Base-by-base conservation (phyloP, 768 basidiomycete species). In the Tulasnella sp. region DNA sequence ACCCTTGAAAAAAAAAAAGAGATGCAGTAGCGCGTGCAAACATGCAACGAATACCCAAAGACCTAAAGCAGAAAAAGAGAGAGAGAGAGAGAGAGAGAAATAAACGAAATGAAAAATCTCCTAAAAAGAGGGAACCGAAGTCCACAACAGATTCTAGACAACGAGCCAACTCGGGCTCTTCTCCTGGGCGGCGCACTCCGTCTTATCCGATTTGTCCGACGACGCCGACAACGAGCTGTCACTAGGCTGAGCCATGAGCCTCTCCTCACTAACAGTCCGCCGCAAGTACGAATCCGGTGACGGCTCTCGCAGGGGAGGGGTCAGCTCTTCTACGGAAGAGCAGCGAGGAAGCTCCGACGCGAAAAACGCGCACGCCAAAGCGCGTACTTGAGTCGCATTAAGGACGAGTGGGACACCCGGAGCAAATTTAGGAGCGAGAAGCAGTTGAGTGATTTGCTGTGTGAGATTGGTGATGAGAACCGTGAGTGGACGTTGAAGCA, bases 401-500 rank as follows among this genome's bases (percentile, higher is more conserved):
- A 86, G 86, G 76, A 85, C 85, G 0, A 64, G 58, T 9, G 89
- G 85, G 34, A 83, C 80, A 76, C 86, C 85, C 25, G 86, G 83
- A 8, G 88, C 84, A 81, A 93, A 91, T 8, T 87, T 83, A 15
- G 89, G 85, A 4, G 92, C 89, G 5, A 91, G 88, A 17, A 93
- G 79, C n/a, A 92, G 82, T 9, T 91, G 91, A 1, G 90, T 83
- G 42, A 94, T 85, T 78, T 89, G 86, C 29, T 88, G 86, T 17
- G 91, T 92, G 42, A 94, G 82, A 80, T 91, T 91, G 78, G 85
- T 89, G 79, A 92, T 84, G 52, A 94, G 81, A 31, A 93, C 92
- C 7, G 92, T 92, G 7, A 94, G 83, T 11, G 92, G 92, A 74
- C 90, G 89, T 75, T 92, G 92, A 37, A 94, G 85, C 40, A 88